Percentiles rank a stretch among this genome's conserved stretches.
Conservation (phyloP, 305 asterid species). For the Euphrasia arctica region DNA sequence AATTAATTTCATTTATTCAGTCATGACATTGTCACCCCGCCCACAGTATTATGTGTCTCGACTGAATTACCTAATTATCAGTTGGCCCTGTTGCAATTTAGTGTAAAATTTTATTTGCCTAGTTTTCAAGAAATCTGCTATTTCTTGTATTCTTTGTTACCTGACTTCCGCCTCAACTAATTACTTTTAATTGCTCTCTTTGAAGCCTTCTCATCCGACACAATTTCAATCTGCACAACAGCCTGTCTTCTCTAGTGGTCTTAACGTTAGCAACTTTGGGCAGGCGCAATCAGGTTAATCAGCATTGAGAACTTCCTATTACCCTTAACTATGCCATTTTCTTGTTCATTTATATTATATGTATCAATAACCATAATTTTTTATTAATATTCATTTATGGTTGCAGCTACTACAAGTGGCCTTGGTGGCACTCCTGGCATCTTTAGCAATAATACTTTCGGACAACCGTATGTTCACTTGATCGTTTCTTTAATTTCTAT, state of each 20-base stretch:
- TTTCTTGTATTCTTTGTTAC: slow-evolving; percentile 16
- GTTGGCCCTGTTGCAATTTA: slow-evolving; percentile 10
- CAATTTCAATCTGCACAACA: slow-evolving; percentile 76
- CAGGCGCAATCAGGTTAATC: slow-evolving; percentile 64
- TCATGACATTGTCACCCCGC: no score
- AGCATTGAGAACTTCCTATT: slow-evolving; percentile 10
- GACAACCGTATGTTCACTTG: slow-evolving; percentile 56
- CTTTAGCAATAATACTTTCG: slow-evolving; percentile 52
- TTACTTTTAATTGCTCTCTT: slow-evolving; percentile 13
- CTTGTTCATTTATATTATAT: slow-evolving; percentile 2
- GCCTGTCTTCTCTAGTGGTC: slow-evolving; percentile 54
- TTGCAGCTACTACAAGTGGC: slow-evolving; percentile 53
- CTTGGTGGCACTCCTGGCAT: slow-evolving; percentile 60
- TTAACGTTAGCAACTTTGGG: slow-evolving; percentile 72
- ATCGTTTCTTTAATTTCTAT: slow-evolving; percentile 16
- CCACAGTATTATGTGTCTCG: no score
- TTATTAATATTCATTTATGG: background rate
- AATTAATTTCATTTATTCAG: slow-evolving; percentile 16
- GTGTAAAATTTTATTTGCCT: background rate
- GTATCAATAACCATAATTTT: background rate
- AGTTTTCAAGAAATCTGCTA: slow-evolving; percentile 2
- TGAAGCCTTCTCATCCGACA: slow-evolving; percentile 62
- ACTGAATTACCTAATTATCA: background rate
- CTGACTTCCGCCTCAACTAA: slow-evolving; percentile 13
- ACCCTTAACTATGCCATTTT: background rate